These are phyloP conservation scores for Phytophthora colocasiae DNA, from an alignment of 352 stramenopile genomes.

Conservation along the genomic window DNA sequence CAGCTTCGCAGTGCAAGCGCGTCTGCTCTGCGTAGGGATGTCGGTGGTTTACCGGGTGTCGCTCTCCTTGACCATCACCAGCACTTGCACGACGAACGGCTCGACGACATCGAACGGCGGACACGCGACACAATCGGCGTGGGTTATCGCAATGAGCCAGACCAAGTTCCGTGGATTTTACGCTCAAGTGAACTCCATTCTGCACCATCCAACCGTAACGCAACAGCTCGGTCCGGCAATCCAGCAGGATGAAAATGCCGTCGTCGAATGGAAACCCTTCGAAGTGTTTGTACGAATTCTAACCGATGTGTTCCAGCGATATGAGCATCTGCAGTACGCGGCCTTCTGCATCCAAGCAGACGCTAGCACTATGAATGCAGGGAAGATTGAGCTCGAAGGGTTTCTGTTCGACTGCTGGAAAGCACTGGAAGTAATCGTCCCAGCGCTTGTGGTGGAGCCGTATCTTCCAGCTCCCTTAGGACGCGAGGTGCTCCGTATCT, in stretches of 20 bases:
- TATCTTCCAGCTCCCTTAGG: conserved; percentile 43
- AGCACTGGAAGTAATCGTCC: conserved; percentile 53
- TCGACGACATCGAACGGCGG: conserved; percentile 15
- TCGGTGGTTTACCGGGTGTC: conserved; percentile 67
- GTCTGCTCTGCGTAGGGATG: conserved; percentile 61
- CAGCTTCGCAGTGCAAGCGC: conserved; percentile 52
- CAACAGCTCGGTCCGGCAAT: conserved; percentile 27
- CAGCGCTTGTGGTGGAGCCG: conserved; percentile 51
- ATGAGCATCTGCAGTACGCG: conserved; percentile 41
- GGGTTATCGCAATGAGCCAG: conserved; percentile 71
- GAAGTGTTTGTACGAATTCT: conserved; percentile 52
- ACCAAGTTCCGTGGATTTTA: conserved; percentile 64
- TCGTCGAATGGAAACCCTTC: conserved; percentile 58
- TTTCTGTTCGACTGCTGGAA: conserved; percentile 61
- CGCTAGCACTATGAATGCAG: conserved; percentile 37
- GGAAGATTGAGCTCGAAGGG: conserved; percentile 46
- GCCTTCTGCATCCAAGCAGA: conserved; percentile 57
- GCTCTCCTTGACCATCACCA: conserved; percentile 39
- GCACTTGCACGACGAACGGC: conserved; percentile 28
- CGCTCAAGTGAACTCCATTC: conserved; percentile 45
- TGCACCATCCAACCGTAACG: conserved; percentile 43
- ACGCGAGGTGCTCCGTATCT: conserved; percentile 51
- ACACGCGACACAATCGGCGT: conserved; percentile 45
- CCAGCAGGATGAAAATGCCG: conserved; percentile 18
- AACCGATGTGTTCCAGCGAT: conserved; percentile 43